Evolutionary conservation across 257 asterid genomes (phyloP), one percentile per base, ranked within the genome.

Genomic region (Fraxinus cuspidata): DNA sequence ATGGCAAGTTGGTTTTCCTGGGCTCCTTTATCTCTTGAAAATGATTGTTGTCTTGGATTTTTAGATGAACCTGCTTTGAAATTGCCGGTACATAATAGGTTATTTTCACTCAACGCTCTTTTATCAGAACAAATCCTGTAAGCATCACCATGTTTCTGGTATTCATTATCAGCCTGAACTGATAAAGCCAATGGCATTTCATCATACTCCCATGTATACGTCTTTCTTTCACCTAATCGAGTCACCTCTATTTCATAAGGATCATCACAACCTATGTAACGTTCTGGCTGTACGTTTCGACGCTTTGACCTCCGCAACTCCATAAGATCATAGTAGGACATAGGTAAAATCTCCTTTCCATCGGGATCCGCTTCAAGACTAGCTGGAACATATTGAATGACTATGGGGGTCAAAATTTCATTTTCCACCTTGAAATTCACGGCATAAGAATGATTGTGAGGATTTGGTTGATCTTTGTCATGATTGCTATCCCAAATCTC

Each of bases 281-380:
- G 97, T 7, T 92, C 96, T 8, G 99, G 99, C 69, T 85, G 87
- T 25, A 88, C 79, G 72, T 80, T 83, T 31, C 95, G 80, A 25
- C 99, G 93, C 76, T 89, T 93, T 16, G 99, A 96, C 81, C 99
- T 85, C 51, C 99, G 84, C 75, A 94, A 65, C 31, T 88, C 92
- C n/a, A 68, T 34, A 68, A 74, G 78, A 65, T 90, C 93, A 42
- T 78, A 82, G 27, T 83, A 71, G 76, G 82, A 42, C 78, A 84
- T 70, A 49, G 85, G 81, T 37, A 84, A 90, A 2, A 80, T 83
- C 70, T 76, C 90, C 69, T 63, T 71, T 15, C 73, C 84, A 13
- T 68, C 79, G 0, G 80, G 73, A 23, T 51, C 84, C 37, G 77
- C 81, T 74, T 78, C 84, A 12, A 74, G 77, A 77, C 64, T 49